Evolutionary conservation across 306 rosid species (phyloP), one percentile per base, ranked within the genome.

Genomic region (Calophaca sinica): DNA sequence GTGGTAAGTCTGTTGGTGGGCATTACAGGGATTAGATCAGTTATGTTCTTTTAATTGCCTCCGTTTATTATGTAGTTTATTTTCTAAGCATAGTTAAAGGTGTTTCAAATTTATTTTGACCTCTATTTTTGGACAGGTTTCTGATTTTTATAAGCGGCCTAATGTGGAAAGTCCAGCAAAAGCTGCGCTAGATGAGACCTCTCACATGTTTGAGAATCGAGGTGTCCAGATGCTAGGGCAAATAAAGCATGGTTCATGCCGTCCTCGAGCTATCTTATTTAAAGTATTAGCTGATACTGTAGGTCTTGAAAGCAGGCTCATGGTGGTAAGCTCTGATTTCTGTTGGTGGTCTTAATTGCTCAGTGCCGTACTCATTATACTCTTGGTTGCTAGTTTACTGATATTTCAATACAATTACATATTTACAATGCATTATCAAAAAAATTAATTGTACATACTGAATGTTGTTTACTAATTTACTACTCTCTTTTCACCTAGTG

Each of bases 181-280:
- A 88, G 90, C 89, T 76, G 87, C 82, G 26, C 81, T 84, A 29
- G 99, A 92, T 68, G 98, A 92, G 80, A 83, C 87, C 62, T 86
- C 91, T 75, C 90, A 89, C 86, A 77, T 92, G 80, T 90, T 89
- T 72, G 99, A 92, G 67, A 88, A 85, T 84, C 92, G 92, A 74
- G 96, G 98, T 11, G 87, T 92, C 58, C 99, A 92, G 80, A 81
- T 96, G 68, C 88, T 96, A 67, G 99, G 99, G 82, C 96, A 96
- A 87, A 90, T 96, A 82, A 92, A 73, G 78, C 87, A 92, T 46
- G 99, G 99, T 78, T 92, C 98, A 58, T 92, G 99, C 84, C 93
- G 92, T 62, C 93, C 97, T 75, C 88, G 98, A 50, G 98, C 98
- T 54, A 86, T 96, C 76, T 89, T 96, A 80, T 96, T 96, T 81